Base-by-base conservation (phyloP, 1,284 basidiomycete species). In the Boletus semigastroideus region DNA sequence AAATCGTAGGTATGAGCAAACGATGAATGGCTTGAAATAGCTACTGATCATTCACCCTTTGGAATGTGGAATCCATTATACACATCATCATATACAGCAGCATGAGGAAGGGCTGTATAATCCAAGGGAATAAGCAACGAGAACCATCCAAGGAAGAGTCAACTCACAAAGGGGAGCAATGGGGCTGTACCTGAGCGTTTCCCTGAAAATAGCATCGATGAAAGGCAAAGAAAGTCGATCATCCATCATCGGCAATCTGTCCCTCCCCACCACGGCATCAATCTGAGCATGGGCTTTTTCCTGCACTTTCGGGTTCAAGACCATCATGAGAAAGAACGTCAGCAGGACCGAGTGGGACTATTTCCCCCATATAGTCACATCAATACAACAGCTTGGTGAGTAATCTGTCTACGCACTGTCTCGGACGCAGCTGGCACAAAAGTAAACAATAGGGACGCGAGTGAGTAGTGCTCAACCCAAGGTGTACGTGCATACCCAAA, bases 101-200 rank as follows among this genome's bases (percentile, higher is more conserved):
- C 36, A n/a, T 49, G 54, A 2, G 57, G 57, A 22, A 53, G 7
- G 40, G 50, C 57, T 59, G 16, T 2, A 8, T 20, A 6, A 37
- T 17, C 8, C 16, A 11, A 8, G 14, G 19, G 1, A 5, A 14
- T 43, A 7, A 45, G 11, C 12, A 38, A 22, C 16, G 25, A 11
- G n/a, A 25, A 39, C 12, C 3, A 28, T 19, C 7, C 36, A 17
- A 37, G 17, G 12, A 14, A 14, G 10, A 13, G 34, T 13, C 4
- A 11, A 34, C 46, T 28, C 42, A 60, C 60, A 57, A 34, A 60
- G 22, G 10, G 60, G 58, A 33, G 7, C 2, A 8, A 37, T 5
- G 9, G 27, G 28, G 4, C 6, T 17, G n/a, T 33, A 39, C 19
- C 48, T 38, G 30, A 39, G 36, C 7, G 45, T 50, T 25, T 50